Percentiles rank a stretch among this genome's conserved stretches.
Evolutionary conservation across 1,139 yeast species (phyloP).

Genomic region (Pichia sp.): DNA sequence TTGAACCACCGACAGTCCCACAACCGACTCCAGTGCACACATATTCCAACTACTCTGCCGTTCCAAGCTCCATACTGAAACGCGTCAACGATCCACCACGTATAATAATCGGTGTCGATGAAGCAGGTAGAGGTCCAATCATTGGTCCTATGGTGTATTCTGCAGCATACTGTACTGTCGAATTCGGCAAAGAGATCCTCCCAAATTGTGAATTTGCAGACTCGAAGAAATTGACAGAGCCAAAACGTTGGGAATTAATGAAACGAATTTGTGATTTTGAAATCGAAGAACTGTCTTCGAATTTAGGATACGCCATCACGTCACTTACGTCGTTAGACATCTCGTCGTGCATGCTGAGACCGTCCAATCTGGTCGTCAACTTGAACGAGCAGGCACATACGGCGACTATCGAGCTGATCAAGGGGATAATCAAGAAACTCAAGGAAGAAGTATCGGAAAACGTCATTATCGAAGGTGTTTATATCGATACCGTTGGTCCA

Average conservation of each 20-base stretch:
- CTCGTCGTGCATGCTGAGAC: constrained; percentile 82
- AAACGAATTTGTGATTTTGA: constrained; percentile 39
- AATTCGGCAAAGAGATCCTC: constrained; percentile 45
- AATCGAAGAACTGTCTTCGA: constrained; percentile 36
- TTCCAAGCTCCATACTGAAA: constrained; percentile 4
- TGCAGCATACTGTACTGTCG: constrained; percentile 66
- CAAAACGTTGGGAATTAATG: constrained; percentile 61
- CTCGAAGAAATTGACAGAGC: constrained; percentile 82
- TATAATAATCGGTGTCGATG: constrained; percentile 87
- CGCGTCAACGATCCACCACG: constrained; percentile 1
- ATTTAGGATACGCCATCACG: constrained; percentile 88
- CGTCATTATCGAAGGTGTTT: constrained; percentile 54
- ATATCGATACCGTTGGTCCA: constrained; percentile 97
- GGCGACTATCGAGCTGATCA: constrained; percentile 78
- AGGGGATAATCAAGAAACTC: constrained; percentile 55
- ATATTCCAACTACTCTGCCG: constrained; percentile 6
- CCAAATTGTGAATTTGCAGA: constrained; percentile 85
- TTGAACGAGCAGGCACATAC: constrained; percentile 97
- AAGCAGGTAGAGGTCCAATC: constrained; percentile 98
- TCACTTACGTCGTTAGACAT: constrained; percentile 87
- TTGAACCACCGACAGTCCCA: constrained; percentile 15
- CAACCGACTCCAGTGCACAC: constrained; percentile 11
- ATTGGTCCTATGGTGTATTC: constrained; percentile 98
- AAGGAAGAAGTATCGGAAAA: constrained; percentile 37
- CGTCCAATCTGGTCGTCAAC: constrained; percentile 58